phyloP scores from a whole-genome alignment of 2,329 filamentous ascomycete genomes.

The Cadophora gregata region DNA sequence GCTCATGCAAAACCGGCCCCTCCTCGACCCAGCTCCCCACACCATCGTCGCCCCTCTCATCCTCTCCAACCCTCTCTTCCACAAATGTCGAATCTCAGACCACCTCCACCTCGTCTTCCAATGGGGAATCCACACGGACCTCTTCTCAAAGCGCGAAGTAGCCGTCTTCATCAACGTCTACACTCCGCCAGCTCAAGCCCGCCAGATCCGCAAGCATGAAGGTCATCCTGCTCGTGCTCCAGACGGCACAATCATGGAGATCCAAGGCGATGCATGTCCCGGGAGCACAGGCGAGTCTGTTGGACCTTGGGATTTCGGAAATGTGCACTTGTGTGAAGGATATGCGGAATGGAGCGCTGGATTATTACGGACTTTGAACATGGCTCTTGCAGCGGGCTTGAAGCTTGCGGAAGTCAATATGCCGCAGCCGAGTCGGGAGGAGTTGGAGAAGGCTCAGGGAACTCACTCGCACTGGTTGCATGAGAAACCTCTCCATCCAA shows the following conservation, averaged over 20 bases:
- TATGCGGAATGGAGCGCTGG: slow-evolving; percentile 5
- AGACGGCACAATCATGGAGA: slow-evolving; percentile 17
- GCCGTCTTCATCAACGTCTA: slow-evolving; percentile 10
- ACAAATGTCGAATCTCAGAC: slow-evolving; percentile 17
- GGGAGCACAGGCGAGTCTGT: slow-evolving; percentile 8
- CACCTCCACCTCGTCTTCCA: slow-evolving; percentile 14
- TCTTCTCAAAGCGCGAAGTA: background rate
- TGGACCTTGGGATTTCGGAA: slow-evolving; percentile 15
- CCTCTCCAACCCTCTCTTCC: slow-evolving; percentile 9
- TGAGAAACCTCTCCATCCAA: slow-evolving; percentile 3
- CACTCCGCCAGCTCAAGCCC: background rate
- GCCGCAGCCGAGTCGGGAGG: background rate
- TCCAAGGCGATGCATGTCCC: slow-evolving; percentile 9
- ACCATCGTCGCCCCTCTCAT: slow-evolving; percentile 14
- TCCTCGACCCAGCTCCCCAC: slow-evolving; percentile 2
- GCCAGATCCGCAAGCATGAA: slow-evolving; percentile 11
- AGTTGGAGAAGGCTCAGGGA: background rate
- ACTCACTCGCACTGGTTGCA: slow-evolving; percentile 4
- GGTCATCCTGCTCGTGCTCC: slow-evolving; percentile 13
- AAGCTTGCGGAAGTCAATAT: background rate
- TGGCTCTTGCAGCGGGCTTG: background rate
- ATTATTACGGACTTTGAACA: background rate
- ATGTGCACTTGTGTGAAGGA: slow-evolving; percentile 14
- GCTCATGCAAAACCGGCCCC: slow-evolving; percentile 9
- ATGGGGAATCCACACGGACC: slow-evolving; percentile 13